Base-by-base conservation (phyloP, 768 basidiomycete genomes). In the Mrakia gelida region DNA sequence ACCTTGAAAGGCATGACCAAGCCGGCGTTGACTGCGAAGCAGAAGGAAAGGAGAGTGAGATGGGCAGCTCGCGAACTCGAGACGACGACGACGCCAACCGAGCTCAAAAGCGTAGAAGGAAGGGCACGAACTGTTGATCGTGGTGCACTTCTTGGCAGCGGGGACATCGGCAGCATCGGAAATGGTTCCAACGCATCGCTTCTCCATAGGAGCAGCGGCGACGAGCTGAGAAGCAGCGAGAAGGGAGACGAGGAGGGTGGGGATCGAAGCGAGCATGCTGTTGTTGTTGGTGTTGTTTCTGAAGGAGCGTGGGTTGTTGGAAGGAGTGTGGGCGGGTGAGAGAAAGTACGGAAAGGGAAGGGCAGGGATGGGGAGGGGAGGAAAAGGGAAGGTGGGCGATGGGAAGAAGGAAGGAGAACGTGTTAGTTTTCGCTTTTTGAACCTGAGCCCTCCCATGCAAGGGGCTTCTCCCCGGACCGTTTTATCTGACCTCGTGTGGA, bases 71-170 rank as follows among this genome's bases (percentile, higher is more conserved):
- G 38, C 45, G 45, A 45, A 45, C 15, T 16, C 15, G 38, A n/a
- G n/a, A 38, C 45, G 11, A 16, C 34, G 28, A 65, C 30, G 63
- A 26, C 28, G 63, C 28, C 18, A 34, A 16, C 23, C 62, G 26
- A 32, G 32, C 38, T 45, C 45, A n/a, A 4, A 32, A 38, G 38
- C 38, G 13, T 28, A 43, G 16, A 54, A 79, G n/a, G 88, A 83
- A 90, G 89, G 15, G 83, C n/a, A 79, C 61, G 88, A 86, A 81
- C 90, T 87, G 80, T 88, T 88, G 75, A 91, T 87, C 5, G 88
- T 89, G 2, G 86, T 88, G 82, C 90, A 91, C 80, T 85, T 80
- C 43, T 88, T 86, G 28, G 90, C 90, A 75, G 81, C 84, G 52
- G 83, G 80, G 49, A 90, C 88, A 80, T 90, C 89, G 74, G 77